Base-by-base conservation (phyloP, 2,329 filamentous ascomycete genomes). In the Penicillium sp. region DNA sequence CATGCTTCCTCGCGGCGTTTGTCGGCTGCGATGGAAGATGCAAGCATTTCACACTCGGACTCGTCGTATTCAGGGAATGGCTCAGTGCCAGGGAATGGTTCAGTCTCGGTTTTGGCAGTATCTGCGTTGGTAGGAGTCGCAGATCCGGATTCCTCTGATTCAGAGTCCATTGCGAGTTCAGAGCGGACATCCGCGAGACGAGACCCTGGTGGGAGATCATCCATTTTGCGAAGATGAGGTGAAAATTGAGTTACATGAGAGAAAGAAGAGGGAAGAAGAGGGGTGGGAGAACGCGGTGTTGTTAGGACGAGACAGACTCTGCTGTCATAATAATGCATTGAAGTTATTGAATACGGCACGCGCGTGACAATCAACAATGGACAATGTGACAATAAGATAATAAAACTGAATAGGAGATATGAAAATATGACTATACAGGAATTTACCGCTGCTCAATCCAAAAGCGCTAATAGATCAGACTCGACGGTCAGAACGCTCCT, bases 361-460 rank as follows among this genome's bases (percentile, higher is more conserved):
- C 47, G 47, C n/a, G 35, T 22, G 29, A 34, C 29, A 32, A 45
- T 45, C 8, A 18, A 46, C 18, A 46, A 16, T 34, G 18, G n/a
- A 46, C 29, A 32, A 45, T 45, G 4, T 8, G 26, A 20, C 43
- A 45, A 45, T 34, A 4, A 11, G 31, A 46, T 5, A 16, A 8
- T 46, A n/a, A 8, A 8, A 10, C 9, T 34, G 18, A 46, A 34
- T 34, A 46, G 43, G n/a, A 45, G 20, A 37, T 9, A 44, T 16
- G 24, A n/a, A 32, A 45, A 37, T 13, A 44, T 11, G 39, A n/a
- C 38, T 37, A 53, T 51, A 44, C 45, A 46, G 39, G 37, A 57
- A 67, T 71, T 57, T 72, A 66, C 71, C 65, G 63, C 62, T 59
- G 51, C 66, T 68, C 60, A 61, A 72, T 72, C 63, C 52, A 63